Evolutionary conservation across 257 asterid genomes (phyloP), one percentile per base, ranked within the genome.

Genomic region (Nicotiana obtusifolia): DNA sequence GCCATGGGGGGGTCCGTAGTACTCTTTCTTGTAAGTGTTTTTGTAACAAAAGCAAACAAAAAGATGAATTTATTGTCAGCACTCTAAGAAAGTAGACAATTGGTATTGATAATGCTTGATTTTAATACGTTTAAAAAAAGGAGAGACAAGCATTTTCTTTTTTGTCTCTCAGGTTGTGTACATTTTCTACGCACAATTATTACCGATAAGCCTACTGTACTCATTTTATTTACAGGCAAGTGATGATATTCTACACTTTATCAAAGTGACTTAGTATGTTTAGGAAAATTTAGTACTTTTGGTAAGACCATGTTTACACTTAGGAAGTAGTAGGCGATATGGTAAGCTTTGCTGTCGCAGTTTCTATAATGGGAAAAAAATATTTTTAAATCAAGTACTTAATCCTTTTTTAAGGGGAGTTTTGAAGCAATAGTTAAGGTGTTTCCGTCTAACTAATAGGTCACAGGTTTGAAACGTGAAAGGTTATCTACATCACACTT

Each of bases 41-140:
- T 24, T 49, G 61, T 49, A 73, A 73, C 79, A 73, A 49, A 73
- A 73, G 79, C 79, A 73, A 47, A 73, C 62, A 49, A 47, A 49
- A 49, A 73, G 79, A 73, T 73, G 61, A 73, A 47, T 73, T 73
- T 47, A 47, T 47, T 49, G 79, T 49, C 41, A 47, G 61, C 79
- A 73, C 62, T 73, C 79, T 73, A 49, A 73, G 41, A 73, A 73
- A 73, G 79, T 73, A 47, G 4, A 5, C 35, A 47, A 73, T 24
- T 73, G 59, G 79, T 24, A n/a, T 22, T 49, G 24, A 73, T 73
- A 73, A 73, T 73, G 79, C 15, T 73, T 1, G 15, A 24, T 71
- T 14, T 71, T 44, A 49, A 73, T 73, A 14, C 4, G 14, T 47
- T 47, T 73, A 24, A 73, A 47, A 73, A 35, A 10, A 5, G 28